phyloP scores from a whole-genome alignment of 306 rosid genomes.

The Quercus aquifolioides region DNA sequence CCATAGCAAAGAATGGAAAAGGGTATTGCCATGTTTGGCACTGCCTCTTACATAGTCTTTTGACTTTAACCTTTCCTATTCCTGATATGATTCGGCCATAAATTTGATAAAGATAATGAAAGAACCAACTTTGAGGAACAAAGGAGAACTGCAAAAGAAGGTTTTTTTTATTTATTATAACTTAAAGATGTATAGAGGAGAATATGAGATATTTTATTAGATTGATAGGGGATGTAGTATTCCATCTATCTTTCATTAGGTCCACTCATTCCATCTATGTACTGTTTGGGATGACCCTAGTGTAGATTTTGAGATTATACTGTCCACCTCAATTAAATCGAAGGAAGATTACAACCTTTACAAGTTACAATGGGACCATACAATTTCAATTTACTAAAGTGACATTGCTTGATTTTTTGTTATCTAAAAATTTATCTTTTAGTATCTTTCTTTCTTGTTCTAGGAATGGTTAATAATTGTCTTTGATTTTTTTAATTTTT shows the following conservation, averaged over 20 bases:
- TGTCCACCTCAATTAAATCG: slow-evolving; percentile 21
- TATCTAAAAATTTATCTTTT: not conserved
- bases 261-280: slow-evolving; percentile 24
- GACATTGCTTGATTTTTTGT: not conserved
- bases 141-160: not conserved
- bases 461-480: not conserved
- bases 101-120: not conserved
- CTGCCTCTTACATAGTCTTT: not conserved
- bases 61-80: slow-evolving; percentile 20
- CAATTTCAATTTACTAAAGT: not conserved
- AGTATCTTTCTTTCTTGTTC: not conserved
- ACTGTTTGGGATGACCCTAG: slow-evolving; percentile 23
- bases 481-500: no score
- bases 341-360: slow-evolving; percentile 8
- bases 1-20: slow-evolving; percentile 12
- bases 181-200: not conserved
- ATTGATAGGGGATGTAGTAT: slow-evolving; percentile 7
- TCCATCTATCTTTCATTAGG: not conserved
- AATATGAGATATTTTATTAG: slow-evolving; percentile 17
- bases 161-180: not conserved
- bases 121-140: slow-evolving; percentile 4
- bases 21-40: not conserved
- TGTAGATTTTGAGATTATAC: slow-evolving; percentile 14
- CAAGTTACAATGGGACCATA: slow-evolving; percentile 16
- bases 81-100: slow-evolving; percentile 6